Conservation (phyloP, 1,139 yeast species). For the Hansenula anomala region DNA sequence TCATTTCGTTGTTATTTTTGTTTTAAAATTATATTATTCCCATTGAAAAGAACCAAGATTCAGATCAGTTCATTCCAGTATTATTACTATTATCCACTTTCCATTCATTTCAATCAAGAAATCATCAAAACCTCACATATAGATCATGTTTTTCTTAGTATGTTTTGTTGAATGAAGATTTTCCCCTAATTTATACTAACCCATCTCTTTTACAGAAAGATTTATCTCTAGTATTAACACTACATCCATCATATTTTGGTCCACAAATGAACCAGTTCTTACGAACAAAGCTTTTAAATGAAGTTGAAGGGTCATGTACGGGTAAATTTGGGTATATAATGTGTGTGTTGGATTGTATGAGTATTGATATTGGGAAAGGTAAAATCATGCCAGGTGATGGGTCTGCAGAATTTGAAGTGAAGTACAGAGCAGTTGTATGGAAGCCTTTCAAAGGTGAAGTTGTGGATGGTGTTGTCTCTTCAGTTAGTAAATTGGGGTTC, state of each 20-base stretch:
- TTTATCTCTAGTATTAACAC: conserved; percentile 82
- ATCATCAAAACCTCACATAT: no score
- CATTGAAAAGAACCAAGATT: no score
- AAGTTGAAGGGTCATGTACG: conserved; percentile 98
- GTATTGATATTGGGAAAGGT: conserved; percentile 94
- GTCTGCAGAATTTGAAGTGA: conserved; percentile 94
- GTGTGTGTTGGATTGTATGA: conserved; percentile 92
- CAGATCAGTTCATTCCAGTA: no score
- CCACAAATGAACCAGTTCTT: conserved; percentile 96
- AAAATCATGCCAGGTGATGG: conserved; percentile 87
- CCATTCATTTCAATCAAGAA: no score
- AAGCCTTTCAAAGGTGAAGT: conserved; percentile 98
- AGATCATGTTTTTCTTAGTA: not conserved
- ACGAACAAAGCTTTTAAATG: conserved; percentile 83
- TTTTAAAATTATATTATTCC: no score
- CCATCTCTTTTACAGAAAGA: conserved; percentile 57
- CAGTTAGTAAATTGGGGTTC: conserved; percentile 94
- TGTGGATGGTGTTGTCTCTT: conserved; percentile 92
- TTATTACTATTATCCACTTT: no score
- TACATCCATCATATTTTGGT: conserved; percentile 96
- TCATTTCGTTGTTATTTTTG: no score
- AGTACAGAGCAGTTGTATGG: conserved; percentile 96
- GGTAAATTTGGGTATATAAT: conserved; percentile 98
- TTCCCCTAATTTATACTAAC: not conserved
- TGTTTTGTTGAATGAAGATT: no score